Conservation (phyloP, 805 yeast genomes). For the Myxozyma udenii region DNA sequence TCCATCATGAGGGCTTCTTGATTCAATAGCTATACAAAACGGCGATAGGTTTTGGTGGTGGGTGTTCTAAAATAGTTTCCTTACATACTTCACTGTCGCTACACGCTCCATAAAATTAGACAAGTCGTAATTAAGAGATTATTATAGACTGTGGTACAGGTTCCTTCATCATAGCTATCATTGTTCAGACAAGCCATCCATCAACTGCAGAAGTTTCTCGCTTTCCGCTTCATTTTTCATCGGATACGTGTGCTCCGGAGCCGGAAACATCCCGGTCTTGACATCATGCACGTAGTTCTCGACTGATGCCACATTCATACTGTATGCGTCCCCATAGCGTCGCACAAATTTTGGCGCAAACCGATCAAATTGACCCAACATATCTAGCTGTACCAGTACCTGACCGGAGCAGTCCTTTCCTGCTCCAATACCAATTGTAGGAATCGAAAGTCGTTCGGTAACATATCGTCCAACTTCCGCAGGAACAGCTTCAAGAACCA, state of each 20-base stretch:
- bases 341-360: constrained; percentile 72
- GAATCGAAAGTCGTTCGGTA: constrained; percentile 58
- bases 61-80: too few relatives aligned
- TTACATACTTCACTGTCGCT: too few relatives aligned
- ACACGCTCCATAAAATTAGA: too few relatives aligned
- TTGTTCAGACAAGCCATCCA: too few relatives aligned
- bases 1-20: too few relatives aligned
- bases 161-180: too few relatives aligned
- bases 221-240: constrained; percentile 57
- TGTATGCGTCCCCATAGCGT: constrained; percentile 54
- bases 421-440: constrained; percentile 96
- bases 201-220: constrained; percentile 44
- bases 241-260: constrained; percentile 61
- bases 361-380: constrained; percentile 62
- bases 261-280: constrained; percentile 55
- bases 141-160: too few relatives aligned
- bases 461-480: constrained; percentile 61
- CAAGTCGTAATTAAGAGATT: too few relatives aligned
- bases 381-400: constrained; percentile 81
- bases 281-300: constrained; percentile 60
- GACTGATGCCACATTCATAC: constrained; percentile 51
- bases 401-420: constrained; percentile 84
- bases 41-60: too few relatives aligned
- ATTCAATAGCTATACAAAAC: too few relatives aligned
- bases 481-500: constrained; percentile 86